Evolutionary conservation across 2,329 filamentous ascomycete genomes (phyloP).

Genomic region (Trichophyton rubrum): DNA sequence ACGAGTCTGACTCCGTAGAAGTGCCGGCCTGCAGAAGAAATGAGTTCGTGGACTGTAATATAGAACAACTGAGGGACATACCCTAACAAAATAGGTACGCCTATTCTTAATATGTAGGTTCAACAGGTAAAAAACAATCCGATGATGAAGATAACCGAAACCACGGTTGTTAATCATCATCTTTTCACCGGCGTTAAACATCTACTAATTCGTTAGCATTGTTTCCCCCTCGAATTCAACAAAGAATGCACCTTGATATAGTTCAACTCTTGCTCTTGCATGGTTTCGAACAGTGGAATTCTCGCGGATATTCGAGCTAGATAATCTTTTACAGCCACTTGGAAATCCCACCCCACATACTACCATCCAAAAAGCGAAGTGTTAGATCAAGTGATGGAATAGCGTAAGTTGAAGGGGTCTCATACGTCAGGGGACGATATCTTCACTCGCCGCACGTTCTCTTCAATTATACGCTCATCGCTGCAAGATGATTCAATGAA

Average conservation of each 20-base stretch:
- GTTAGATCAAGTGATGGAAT: neutral
- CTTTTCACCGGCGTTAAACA: slow-evolving; percentile 93
- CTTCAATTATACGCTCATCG: slow-evolving; percentile 82
- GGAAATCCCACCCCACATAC: slow-evolving; percentile 83
- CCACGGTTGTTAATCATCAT: slow-evolving; percentile 94
- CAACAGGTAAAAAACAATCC: slow-evolving; percentile 95
- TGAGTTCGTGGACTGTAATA: slow-evolving; percentile 4
- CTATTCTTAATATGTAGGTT: slow-evolving; percentile 95
- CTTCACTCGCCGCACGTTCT: slow-evolving; percentile 95
- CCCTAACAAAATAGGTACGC: slow-evolving; percentile 82
- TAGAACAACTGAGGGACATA: slow-evolving; percentile 17
- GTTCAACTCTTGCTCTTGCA: slow-evolving; percentile 86
- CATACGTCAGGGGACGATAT: slow-evolving; percentile 89
- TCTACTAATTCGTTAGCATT: slow-evolving; percentile 31
- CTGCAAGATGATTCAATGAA: slow-evolving; percentile 96
- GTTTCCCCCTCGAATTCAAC: neutral
- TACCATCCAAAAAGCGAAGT: slow-evolving; percentile 23
- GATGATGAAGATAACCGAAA: slow-evolving; percentile 91
- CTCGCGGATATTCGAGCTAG: slow-evolving; percentile 78
- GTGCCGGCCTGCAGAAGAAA: slow-evolving; percentile 51
- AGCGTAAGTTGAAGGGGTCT: slow-evolving; percentile 8
- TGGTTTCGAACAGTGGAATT: slow-evolving; percentile 92
- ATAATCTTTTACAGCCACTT: slow-evolving; percentile 87
- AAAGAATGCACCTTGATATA: slow-evolving; percentile 59
- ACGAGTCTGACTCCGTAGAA: slow-evolving; percentile 76